Evolutionary conservation across 1,284 basidiomycete genomes (phyloP), one percentile per base, ranked within the genome.

Genomic region (Ceratobasidium sp.): DNA sequence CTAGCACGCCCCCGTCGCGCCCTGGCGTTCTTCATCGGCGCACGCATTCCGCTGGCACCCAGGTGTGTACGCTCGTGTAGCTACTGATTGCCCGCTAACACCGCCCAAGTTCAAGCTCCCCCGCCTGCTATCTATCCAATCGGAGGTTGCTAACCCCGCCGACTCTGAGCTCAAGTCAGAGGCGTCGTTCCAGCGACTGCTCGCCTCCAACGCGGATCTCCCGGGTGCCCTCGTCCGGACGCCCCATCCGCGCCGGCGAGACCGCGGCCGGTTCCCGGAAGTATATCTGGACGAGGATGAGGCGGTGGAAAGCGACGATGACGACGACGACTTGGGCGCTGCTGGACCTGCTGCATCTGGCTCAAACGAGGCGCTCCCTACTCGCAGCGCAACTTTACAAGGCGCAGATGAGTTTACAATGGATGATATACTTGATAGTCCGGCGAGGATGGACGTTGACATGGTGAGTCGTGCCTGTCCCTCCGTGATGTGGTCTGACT

Each of bases 231-330:
- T 77, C 29, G 65, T 75, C 49, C 76, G 76, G 14, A 65, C 64
- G 19, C 74, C 76, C 14, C 76, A 73, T 13, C 76, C 73, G n/a
- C 64, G 74, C 54, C 76, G 61, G n/a, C 46, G 71, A 22, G 76
- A 76, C 49, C 76, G 76, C 14, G 76, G 76, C 9, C 56, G 76
- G 41, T 77, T 77, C 63, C 76, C 76, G n/a, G 76, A 77, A 54
- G 75, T 69, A 27, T 76, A 69, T 27, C 43, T 61, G 9, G 74
- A 66, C 43, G 73, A 75, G 29, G 76, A 77, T 22, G 76, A 77
- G 1, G 76, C 74, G 13, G 64, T 69, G n/a, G 76, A 72, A 19
- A 53, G 71, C 46, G 72, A 76, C 11, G 63, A 74, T 31, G 75
- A 74, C 51, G 68, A 65, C 34, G 54, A 58, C 29, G 59, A 62